Base-by-base conservation (phyloP, 768 basidiomycete species). In the Pleurotus platypus region DNA sequence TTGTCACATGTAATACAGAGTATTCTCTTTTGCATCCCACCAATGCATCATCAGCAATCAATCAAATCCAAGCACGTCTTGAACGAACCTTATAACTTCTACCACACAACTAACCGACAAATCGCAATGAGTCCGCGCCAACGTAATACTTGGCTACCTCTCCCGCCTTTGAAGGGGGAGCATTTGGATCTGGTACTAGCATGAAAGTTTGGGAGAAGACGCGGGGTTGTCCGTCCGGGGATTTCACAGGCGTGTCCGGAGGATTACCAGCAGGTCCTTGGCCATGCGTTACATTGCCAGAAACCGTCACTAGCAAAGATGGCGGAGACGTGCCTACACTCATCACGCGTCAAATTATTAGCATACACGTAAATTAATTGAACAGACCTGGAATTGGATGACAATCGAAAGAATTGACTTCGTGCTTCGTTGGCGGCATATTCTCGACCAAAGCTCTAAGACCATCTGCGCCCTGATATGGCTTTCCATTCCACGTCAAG, bases 131-230 rank as follows among this genome's bases (percentile, higher is more conserved):
- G 69, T 93, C 91, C 9, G 89, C 83, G 58, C 83, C 83, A 56
- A 94, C 76, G 65, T 88, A 93, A 67, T 93, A 93, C 67, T 89
- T 92, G 7, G 88, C 87, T 0, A 89, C 81, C 65, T 89, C 89
- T 57, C 86, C 89, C 4, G 80, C 77, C 58, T 85, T 85, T 1
- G 79, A 77, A 15, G 84, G 77, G 2, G 87, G 77, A 27, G 86
- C 83, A 43, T 75, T 77, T 2, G 89, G 75, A 66, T 92, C 90
- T 3, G 90, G 90, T 8, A 87, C 83, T 37, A 94, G 84, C 75
- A 94, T 83, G 65, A 94, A 94, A 5, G 90, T 89, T 69, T 94
- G 92, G 15, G 87, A 87, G 71, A 94, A 94, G 49, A 92, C 89
- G 39, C 92, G 83, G 6, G 92, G 86, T 39, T 91, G 89, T 9